Evolutionary conservation across 441 rosid genomes (phyloP), one percentile per base, ranked within the genome.

Genomic region (Populus tomentosa): DNA sequence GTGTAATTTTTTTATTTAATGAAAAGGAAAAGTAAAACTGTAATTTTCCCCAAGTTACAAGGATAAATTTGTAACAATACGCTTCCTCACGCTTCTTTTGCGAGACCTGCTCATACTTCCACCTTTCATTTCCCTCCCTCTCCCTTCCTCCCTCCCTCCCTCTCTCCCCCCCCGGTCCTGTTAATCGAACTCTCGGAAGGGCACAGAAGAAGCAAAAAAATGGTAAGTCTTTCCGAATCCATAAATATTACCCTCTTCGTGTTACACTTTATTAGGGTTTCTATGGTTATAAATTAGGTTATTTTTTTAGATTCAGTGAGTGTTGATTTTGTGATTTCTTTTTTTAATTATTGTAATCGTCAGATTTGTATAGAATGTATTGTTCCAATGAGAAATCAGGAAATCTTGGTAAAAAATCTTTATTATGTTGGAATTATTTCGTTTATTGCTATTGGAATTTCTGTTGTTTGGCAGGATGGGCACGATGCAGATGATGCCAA

Each of bases 401-500:
- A 7, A 20, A 20, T 59, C 11, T 20, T n/a, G 23, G 63, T 46
- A 46, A 46, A 40, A 10, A 2, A 0, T 11, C 5, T 46, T 13
- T 46, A 14, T 13, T 46, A 46, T 13, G 56, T 46, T 46, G 18
- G 56, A 46, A 13, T 46, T 46, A 46, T 46, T 46, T 46, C 56
- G 18, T 13, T 14, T 46, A 13, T 46, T 11, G 1, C 56, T 40
- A 10, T 6, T 59, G 10, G 23, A 7, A 18, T 66, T 38, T 66
- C 46, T 62, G 38, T n/a, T 30, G 5, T 62, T 6, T 72, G 16
- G 82, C 88, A 93, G 98, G 98, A 93, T 74, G 92, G 94, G 28
- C 91, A 87, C 69, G 92, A 89, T 85, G 78, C 89, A 73, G 94
- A 87, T 65, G 92, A 91, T 87, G 75, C 83, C 35, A 91, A 91